Evolutionary conservation across 768 basidiomycete genomes (phyloP).

Genomic region (Lactarius hengduanensis): DNA sequence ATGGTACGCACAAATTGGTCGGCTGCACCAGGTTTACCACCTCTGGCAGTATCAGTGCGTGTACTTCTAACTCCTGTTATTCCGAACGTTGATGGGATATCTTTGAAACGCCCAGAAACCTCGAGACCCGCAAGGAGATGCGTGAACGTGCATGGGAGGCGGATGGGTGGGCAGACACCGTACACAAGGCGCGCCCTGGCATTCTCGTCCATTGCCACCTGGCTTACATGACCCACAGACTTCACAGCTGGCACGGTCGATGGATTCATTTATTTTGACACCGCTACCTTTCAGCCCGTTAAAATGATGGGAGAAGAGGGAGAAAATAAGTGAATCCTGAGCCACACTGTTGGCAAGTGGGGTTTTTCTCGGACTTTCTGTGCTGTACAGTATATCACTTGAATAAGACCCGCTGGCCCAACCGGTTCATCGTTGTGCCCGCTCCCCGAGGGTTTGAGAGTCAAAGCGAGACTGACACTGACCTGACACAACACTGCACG

Average conservation of each 20-base stretch:
- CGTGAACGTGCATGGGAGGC: constrained; percentile 92
- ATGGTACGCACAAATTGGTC: constrained; percentile 90
- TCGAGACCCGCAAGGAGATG: constrained; percentile 78
- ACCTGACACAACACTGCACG: neutral
- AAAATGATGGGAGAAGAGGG: constrained; percentile 83
- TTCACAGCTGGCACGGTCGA: constrained; percentile 76
- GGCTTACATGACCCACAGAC: constrained; percentile 54
- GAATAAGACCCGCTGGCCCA: neutral
- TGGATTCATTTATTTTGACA: constrained; percentile 83
- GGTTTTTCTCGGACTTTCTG: constrained; percentile 32
- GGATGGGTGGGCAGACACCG: constrained; percentile 94
- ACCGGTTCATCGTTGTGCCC: neutral
- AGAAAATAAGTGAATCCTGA: constrained; percentile 91
- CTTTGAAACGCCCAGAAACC: constrained; percentile 44
- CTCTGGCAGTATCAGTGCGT: constrained; percentile 93
- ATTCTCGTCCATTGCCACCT: neutral
- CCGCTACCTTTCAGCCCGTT: constrained; percentile 84
- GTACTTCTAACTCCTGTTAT: neutral
- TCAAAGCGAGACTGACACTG: neutral
- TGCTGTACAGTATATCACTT: constrained; percentile 9
- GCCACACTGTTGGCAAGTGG: constrained; percentile 85
- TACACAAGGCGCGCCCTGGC: constrained; percentile 65
- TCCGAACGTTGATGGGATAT: neutral
- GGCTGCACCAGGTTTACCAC: constrained; percentile 88
- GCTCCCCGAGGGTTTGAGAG: neutral